Evolutionary conservation across 2,329 filamentous ascomycete genomes (phyloP).

Genomic region (Fusarium sarcochroum): DNA sequence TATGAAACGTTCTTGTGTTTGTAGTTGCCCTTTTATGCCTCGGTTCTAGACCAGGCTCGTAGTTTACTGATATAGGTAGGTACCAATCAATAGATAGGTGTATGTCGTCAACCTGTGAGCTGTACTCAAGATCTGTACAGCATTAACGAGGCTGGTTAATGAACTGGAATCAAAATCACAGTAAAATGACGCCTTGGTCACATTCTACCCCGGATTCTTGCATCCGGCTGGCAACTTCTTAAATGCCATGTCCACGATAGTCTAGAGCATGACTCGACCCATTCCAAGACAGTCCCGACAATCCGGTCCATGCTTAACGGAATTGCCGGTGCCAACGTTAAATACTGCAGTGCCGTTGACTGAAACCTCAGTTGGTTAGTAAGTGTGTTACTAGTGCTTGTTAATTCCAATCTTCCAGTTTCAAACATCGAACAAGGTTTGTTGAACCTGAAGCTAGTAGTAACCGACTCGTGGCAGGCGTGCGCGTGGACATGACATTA

Average conservation of each 20-base stretch:
- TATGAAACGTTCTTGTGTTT: too few species aligned
- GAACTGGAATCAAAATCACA: too few species aligned
- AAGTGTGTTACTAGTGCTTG: neutral
- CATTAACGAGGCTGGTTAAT: too few species aligned
- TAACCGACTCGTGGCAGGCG: neutral
- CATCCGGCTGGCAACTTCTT: neutral
- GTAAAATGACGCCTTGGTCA: too few species aligned
- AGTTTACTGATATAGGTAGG: too few species aligned
- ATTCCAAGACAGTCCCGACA: slow-evolving; percentile 13
- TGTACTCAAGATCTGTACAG: too few species aligned
- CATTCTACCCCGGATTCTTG: too few species aligned
- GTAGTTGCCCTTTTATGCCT: too few species aligned
- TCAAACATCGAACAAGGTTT: neutral
- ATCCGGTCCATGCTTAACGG: neutral
- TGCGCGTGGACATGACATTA: neutral
- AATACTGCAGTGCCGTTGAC: neutral
- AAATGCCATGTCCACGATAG: neutral
- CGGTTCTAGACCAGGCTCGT: too few species aligned
- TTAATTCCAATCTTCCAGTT: too few species aligned
- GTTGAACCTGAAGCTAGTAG: neutral
- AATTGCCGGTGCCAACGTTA: neutral
- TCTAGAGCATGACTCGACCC: slow-evolving; percentile 15
- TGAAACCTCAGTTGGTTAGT: neutral
- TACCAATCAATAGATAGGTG: too few species aligned
- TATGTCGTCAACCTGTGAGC: too few species aligned